Evolutionary conservation across 306 rosid genomes (phyloP), one percentile per base, ranked within the genome.

Genomic region (Quercus variabilis): DNA sequence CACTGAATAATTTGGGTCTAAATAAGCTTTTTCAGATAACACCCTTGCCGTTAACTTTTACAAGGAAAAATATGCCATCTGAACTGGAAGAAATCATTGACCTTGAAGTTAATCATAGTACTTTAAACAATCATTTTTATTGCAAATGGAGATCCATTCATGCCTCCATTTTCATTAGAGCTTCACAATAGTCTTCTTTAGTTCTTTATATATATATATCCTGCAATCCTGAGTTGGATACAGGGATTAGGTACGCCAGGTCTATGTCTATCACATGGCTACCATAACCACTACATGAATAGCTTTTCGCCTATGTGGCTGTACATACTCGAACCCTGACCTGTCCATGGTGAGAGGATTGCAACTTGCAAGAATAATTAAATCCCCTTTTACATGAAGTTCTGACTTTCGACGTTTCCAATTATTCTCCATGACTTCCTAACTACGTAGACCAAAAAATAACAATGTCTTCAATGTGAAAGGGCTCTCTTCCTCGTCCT

Each of bases 231-330:
- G 86, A 31, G 62, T 67, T 80, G 77, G 56, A 75, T 75, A 19
- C 62, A 20, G 41, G 84, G 80, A 76, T 84, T 84, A 84, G 88
- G 83, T 81, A 80, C 74, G 76, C 57, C 75, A 67, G 41, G 69
- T 71, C 71, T 58, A 23, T 41, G 19, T 55, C 69, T 74, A 60
- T 57, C 74, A 73, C 78, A 58, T 69, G 78, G 58, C 57, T 41
- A 71, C 82, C 83, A 85, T 75, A 75, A 80, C 58, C 78, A 84
- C 80, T 71, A 43, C 59, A 55, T 28, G 6, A 33, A 17, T 57
- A 57, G 51, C 62, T 55, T 54, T 56, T 58, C 30, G 59, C 59
- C 49, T 8, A 9, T 60, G 30, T 28, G 20, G 41, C 6, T 12
- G 3, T 17, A 15, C 28, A 12, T 11, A 15, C 14, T 4, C 41